A percentile compares a stretch with the other conserved stretches of the same genome.
Conservation (phyloP, 352 stramenopile species). For the Pythium dissimile region DNA sequence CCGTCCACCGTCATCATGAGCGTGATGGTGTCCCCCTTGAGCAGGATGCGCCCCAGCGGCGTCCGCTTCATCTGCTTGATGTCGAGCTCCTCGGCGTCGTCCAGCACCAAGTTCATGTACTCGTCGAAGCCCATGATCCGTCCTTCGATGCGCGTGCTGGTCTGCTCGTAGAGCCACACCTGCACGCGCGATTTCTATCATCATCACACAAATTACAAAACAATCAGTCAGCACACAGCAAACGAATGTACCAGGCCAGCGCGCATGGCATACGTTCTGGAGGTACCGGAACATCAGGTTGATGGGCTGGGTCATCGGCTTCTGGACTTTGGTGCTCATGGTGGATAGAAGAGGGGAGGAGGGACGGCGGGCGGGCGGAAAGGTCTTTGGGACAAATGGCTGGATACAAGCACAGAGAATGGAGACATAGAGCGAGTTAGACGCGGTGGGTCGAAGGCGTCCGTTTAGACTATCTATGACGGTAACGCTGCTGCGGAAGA, state of each 20-base stretch:
- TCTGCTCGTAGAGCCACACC: slow-evolving; percentile 99
- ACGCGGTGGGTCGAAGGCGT: no score
- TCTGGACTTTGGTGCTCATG: slow-evolving; percentile 95
- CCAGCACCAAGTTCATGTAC: slow-evolving; percentile 99
- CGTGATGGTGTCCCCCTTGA: slow-evolving; percentile 99
- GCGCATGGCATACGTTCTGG: slow-evolving; percentile 80
- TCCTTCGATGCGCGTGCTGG: slow-evolving; percentile 98
- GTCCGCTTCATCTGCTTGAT: slow-evolving; percentile 93
- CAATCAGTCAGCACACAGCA: not conserved
- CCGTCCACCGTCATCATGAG: slow-evolving; percentile 93
- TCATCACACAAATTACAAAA: slow-evolving; percentile 5
- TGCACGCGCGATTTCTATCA: slow-evolving; percentile 94
- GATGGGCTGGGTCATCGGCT: slow-evolving; percentile 99
- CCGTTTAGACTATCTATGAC: no score
- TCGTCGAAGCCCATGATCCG: slow-evolving; percentile 98
- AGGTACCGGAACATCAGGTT: slow-evolving; percentile 99
- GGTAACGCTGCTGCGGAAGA: no score
- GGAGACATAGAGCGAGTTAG: no score
- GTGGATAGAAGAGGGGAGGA: slow-evolving; percentile 12
- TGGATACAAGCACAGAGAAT: no score
- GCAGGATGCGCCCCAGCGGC: slow-evolving; percentile 95
- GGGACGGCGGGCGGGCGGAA: not conserved
- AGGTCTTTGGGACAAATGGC: no score
- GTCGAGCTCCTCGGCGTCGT: slow-evolving; percentile 97
- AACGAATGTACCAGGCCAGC: not conserved